These are phyloP conservation scores for Globisporangium echinulatum DNA, from an alignment of 352 stramenopile genomes.

Conservation along the genomic window DNA sequence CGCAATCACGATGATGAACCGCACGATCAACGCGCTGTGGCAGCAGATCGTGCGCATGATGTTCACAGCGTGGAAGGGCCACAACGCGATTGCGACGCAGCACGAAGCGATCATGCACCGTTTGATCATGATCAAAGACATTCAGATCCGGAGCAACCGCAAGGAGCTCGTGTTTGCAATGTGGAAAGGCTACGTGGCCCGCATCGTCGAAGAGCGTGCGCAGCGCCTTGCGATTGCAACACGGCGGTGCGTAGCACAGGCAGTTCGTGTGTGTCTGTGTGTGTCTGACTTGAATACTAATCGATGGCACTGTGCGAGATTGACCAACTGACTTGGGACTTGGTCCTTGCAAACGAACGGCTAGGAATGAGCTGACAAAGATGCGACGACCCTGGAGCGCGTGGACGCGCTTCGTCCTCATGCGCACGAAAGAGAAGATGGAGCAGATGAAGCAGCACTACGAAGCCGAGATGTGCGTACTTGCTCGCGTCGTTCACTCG, in stretches of 20 bases:
- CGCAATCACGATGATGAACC: conserved; percentile 81
- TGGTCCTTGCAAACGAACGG: not conserved
- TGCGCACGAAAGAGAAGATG: conserved; percentile 43
- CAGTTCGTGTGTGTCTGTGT: not conserved
- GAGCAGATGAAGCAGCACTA: conserved; percentile 44
- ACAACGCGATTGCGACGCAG: conserved; percentile 34
- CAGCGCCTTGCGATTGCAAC: conserved; percentile 55
- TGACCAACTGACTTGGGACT: not conserved
- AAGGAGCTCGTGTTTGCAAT: conserved; percentile 44
- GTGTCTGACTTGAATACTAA: not conserved
- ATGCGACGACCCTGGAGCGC: conserved; percentile 33
- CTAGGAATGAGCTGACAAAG: conserved; percentile 44
- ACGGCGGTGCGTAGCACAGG: conserved; percentile 20
- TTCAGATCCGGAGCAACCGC: conserved; percentile 37
- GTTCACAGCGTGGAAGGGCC: conserved; percentile 67
- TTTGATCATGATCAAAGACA: conserved; percentile 63
- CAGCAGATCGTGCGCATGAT: conserved; percentile 72
- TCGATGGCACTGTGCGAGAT: not conserved
- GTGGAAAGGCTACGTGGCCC: conserved; percentile 49
- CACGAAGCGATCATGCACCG: conserved; percentile 52
- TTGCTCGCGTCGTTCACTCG: not conserved
- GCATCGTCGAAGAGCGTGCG: conserved; percentile 48
- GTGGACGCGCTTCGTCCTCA: conserved; percentile 51
- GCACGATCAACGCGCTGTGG: conserved; percentile 43
- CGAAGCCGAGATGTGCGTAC: conserved; percentile 48